These are phyloP conservation scores for Gliomastix tumulicola DNA, from an alignment of 2,329 filamentous ascomycete species.

Conservation along the genomic window DNA sequence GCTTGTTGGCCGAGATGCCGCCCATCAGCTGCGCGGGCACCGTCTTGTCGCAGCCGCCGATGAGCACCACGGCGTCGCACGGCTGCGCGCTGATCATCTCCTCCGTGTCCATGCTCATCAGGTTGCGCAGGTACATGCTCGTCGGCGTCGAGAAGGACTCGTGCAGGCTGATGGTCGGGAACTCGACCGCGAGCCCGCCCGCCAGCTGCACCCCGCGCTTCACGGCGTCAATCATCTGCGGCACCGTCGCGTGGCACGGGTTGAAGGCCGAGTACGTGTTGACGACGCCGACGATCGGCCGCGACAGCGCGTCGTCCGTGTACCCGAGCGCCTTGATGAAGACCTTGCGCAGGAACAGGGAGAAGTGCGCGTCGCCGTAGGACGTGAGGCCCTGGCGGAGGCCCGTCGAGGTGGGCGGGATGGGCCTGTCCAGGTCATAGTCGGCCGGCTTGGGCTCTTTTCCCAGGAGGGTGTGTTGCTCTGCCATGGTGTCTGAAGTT, in stretches of 20 bases:
- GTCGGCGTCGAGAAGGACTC: conserved; percentile 65
- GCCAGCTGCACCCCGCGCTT: conserved; percentile 61
- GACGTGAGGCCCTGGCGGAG: conserved; percentile 58
- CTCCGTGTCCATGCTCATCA: conserved; percentile 77
- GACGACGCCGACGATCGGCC: conserved; percentile 68
- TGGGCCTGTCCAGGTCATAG: conserved; percentile 51
- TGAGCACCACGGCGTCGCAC: conserved; percentile 59
- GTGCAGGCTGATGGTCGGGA: conserved; percentile 66
- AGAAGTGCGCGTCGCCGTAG: conserved; percentile 71
- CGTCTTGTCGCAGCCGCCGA: conserved; percentile 71
- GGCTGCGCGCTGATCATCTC: conserved; percentile 71
- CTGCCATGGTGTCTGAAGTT: background rate
- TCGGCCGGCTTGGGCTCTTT: conserved; percentile 28
- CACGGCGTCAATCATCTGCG: conserved; percentile 63
- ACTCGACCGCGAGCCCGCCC: conserved; percentile 64
- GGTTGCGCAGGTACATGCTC: conserved; percentile 67
- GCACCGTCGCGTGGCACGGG: conserved; percentile 66
- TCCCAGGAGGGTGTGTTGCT: no score
- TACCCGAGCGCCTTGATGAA: conserved; percentile 75
- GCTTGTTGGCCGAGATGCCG: conserved; percentile 67
- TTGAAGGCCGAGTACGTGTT: conserved; percentile 70
- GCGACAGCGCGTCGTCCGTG: conserved; percentile 61
- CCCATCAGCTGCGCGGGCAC: conserved; percentile 71
- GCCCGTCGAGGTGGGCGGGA: conserved; percentile 39
- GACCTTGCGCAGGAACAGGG: conserved; percentile 66